Evolutionary conservation across 176 grass and related monocot species (phyloP).

Genomic region (Aegilops sharonensis): DNA sequence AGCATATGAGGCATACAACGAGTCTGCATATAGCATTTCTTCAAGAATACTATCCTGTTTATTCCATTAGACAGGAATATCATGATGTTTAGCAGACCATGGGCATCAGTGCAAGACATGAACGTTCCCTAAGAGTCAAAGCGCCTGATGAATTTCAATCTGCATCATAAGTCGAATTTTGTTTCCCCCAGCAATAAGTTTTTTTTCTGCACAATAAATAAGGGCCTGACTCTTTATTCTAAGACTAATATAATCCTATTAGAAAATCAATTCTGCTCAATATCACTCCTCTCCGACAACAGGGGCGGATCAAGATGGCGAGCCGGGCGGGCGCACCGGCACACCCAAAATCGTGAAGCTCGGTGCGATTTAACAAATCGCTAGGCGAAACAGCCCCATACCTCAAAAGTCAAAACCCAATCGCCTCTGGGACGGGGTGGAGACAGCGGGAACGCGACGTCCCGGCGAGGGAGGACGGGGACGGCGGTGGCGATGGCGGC

Average conservation of each 20-base stretch:
- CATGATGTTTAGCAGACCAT: background rate
- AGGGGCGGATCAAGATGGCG: conserved; percentile 1
- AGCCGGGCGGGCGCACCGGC: background rate
- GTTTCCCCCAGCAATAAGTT: background rate
- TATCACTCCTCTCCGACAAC: background rate
- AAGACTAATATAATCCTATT: background rate
- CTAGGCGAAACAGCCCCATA: background rate
- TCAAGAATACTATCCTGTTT: background rate
- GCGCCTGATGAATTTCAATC: background rate
- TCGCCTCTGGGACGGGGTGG: background rate
- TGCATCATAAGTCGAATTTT: background rate
- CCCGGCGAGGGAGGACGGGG: background rate
- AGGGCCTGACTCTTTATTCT: background rate
- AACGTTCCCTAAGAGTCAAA: background rate
- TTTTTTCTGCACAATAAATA: background rate
- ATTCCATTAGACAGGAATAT: background rate
- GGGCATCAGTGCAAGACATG: background rate
- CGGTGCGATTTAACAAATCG: background rate
- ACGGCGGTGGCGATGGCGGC: background rate
- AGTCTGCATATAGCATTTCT: background rate
- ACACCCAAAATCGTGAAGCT: background rate
- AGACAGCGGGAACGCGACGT: background rate
- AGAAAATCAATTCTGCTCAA: background rate
- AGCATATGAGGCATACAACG: background rate
- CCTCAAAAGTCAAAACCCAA: background rate